Percentiles rank a stretch among this genome's conserved stretches.
phyloP scores from a whole-genome alignment of 1,139 yeast genomes.

The Candida sp. region DNA sequence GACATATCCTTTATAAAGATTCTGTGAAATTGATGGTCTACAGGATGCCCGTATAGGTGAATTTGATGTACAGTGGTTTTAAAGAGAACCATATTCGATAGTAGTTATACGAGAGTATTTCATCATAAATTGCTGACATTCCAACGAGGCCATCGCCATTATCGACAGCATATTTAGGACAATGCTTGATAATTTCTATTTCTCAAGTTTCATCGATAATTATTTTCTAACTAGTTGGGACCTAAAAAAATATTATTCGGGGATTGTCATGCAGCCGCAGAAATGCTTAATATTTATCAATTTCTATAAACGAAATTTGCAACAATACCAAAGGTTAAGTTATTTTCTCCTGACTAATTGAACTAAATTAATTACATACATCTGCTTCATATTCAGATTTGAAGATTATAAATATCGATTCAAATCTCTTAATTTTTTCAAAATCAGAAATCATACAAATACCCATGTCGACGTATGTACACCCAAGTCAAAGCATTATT shows the following conservation, averaged over 20 bases:
- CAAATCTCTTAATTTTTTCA: background rate
- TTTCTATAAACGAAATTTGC: conserved; percentile 1
- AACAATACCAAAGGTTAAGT: background rate
- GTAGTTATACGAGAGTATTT: no score
- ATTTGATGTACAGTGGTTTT: no score
- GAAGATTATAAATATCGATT: background rate
- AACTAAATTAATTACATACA: background rate
- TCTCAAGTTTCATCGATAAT: no score
- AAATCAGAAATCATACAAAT: background rate
- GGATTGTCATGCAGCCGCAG: background rate
- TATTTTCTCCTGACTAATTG: background rate
- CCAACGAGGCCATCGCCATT: no score
- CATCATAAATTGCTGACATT: no score
- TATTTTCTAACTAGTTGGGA: no score
- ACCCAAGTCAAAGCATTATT: background rate
- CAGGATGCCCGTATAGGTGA: no score
- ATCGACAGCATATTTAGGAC: no score
- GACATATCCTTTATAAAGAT: background rate
- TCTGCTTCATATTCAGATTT: background rate
- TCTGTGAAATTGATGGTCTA: no score
- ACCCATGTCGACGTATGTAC: background rate
- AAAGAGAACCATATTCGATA: no score
- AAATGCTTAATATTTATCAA: background rate
- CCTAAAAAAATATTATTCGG: background rate
- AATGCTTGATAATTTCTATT: no score